Base-by-base conservation (phyloP, 257 asterid genomes). In the Salvia splendens region DNA sequence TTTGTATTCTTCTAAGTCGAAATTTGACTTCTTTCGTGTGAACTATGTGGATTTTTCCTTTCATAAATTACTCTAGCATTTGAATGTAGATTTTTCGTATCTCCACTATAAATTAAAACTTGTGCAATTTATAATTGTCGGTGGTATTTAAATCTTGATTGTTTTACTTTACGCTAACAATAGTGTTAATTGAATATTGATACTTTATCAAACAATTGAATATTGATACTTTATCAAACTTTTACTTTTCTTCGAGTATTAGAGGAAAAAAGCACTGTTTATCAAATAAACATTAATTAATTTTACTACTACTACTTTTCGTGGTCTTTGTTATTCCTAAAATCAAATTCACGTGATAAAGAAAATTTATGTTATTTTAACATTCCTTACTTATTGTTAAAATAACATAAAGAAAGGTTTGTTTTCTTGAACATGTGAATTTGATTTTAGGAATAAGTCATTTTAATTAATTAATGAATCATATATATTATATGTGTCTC, bases 21-120 rank as follows among this genome's bases (percentile, higher is more conserved):
- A 70, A 45, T 76, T 53, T 41, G 50, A 48, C 47, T 48, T 52
- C 15, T 11, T 67, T 4, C n/a, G 52, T 41, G 67, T 43, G 20
- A 49, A 55, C 11, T 30, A 67, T 35, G 24, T 17, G 49, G 6
- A 49, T 28, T 54, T 9, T 30, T 54, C 0, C 17, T 63, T 48
- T 48, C 17, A 48, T 48, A 2, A 3, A 5, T 40, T 40, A 8
- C 0, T 40, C 8, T 40, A 6, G 10, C 8, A 40, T 40, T 2
- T 10, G 45, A 40, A 40, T 6, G 12, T 8, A 8, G 11, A 40
- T 6, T 38, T 38, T 6, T 38, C 9, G 42, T 33, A 33, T 33
- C 6, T 33, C 38, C 38, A 33, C 30, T 24, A 24, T 40, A 40
- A 6, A 6, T 40, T 40, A 7, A 38, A 38, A 38, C 42, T 38